Evolutionary conservation across 2,329 filamentous ascomycete species (phyloP).

Genomic region (Elsinoe batatas): DNA sequence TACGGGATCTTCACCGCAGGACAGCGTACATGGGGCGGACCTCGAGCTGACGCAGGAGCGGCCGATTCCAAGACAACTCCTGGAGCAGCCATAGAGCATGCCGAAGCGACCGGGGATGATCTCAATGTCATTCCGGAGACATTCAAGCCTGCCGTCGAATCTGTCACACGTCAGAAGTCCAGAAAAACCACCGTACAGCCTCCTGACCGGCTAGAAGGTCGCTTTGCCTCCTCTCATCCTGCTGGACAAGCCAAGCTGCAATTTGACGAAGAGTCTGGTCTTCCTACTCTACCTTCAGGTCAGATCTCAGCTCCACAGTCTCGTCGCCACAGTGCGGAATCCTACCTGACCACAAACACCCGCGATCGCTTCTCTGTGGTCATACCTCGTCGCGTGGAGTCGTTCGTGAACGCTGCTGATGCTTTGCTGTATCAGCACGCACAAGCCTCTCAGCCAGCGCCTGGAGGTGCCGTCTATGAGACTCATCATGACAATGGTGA

Average conservation of each 20-base stretch:
- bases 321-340: constrained; percentile 32
- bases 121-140: constrained; percentile 83
- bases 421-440: constrained; percentile 62
- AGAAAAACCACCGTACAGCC: constrained; percentile 56
- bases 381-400: constrained; percentile 59
- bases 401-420: constrained; percentile 66
- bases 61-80: constrained; percentile 68
- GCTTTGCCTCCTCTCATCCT: constrained; percentile 63
- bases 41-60: constrained; percentile 74
- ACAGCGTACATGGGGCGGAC: constrained; percentile 91
- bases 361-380: constrained; percentile 53
- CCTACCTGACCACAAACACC: constrained; percentile 47
- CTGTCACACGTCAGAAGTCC: constrained; percentile 32
- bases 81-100: constrained; percentile 73
- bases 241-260: constrained; percentile 60
- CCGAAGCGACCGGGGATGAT: constrained; percentile 71
- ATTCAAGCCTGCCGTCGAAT: constrained; percentile 52
- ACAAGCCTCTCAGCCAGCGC: constrained; percentile 40
- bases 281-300: neutral
- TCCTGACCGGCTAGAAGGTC: constrained; percentile 63
- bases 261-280: constrained; percentile 50
- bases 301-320: constrained; percentile 14
- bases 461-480: constrained; percentile 35
- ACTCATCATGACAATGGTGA: constrained; percentile 4
- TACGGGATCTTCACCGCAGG: constrained; percentile 93